phyloP scores from a whole-genome alignment of 1,284 basidiomycete species.

The Pascua sp. region DNA sequence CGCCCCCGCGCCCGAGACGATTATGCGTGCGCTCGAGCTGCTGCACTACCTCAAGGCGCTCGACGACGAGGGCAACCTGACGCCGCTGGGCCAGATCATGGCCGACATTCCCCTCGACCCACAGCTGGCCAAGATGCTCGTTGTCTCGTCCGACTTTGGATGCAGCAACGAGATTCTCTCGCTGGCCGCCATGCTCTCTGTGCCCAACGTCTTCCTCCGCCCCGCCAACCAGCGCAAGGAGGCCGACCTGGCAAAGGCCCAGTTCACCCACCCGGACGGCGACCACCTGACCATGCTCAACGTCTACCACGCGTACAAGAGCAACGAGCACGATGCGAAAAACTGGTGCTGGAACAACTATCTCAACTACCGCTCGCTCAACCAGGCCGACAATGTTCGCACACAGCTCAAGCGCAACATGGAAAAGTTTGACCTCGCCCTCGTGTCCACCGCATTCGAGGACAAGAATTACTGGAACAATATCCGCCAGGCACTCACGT shows the following conservation, averaged over 20 bases:
- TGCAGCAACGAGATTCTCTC: conserved; percentile 95
- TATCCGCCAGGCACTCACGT: conserved; percentile 79
- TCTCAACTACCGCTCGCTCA: conserved; percentile 75
- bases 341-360: conserved; percentile 95
- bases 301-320: conserved; percentile 89
- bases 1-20: conserved; percentile 92
- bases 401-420: conserved; percentile 85
- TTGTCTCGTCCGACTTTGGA: conserved; percentile 88
- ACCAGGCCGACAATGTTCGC: conserved; percentile 94
- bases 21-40: conserved; percentile 95
- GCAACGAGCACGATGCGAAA: conserved; percentile 67
- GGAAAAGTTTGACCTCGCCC: conserved; percentile 81
- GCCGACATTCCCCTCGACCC: conserved; percentile 98
- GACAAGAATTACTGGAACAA: conserved; percentile 74
- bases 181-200: conserved; percentile 90
- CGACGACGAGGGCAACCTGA: conserved; percentile 91
- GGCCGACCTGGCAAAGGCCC: conserved; percentile 85
- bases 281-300: conserved; percentile 95
- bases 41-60: conserved; percentile 89
- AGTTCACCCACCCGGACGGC: conserved; percentile 87
- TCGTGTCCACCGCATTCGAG: conserved; percentile 70
- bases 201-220: conserved; percentile 90
- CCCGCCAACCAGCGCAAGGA: conserved; percentile 83
- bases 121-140: conserved; percentile 92
- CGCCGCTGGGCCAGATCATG: conserved; percentile 84